Percentiles rank a stretch among this genome's conserved stretches.
Evolutionary conservation across 208 protist species (phyloP).

Genomic region (Crithidia sp.): DNA sequence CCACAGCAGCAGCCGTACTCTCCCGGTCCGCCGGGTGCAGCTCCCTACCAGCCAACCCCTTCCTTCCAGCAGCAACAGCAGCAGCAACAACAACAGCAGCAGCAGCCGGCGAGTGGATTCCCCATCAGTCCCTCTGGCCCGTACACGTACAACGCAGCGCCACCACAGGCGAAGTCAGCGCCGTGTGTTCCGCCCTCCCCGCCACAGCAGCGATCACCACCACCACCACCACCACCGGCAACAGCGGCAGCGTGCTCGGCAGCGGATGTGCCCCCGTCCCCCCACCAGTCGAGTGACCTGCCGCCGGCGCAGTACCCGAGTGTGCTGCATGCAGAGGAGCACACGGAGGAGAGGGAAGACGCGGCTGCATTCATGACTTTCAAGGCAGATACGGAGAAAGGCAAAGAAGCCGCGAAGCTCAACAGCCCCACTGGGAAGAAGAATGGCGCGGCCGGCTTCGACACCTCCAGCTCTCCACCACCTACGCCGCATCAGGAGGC

Average conservation of each 20-base stretch:
- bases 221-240: background rate
- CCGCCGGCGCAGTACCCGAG: conserved; percentile 3
- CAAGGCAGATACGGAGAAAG: background rate
- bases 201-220: background rate
- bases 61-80: background rate
- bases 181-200: background rate
- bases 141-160: conserved; percentile 22
- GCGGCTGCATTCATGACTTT: background rate
- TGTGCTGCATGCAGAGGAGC: background rate
- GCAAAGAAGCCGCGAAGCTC: background rate
- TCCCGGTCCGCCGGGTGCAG: background rate
- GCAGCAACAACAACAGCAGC: background rate
- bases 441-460: background rate
- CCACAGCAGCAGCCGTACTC: background rate
- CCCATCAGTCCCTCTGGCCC: background rate
- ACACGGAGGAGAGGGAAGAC: background rate
- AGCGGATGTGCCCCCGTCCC: background rate
- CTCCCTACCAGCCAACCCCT: background rate
- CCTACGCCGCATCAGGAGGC: background rate
- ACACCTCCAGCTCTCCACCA: background rate
- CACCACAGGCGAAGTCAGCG: background rate
- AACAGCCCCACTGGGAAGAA: background rate
- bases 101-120: conserved; percentile 13
- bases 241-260: background rate
- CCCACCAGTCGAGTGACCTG: background rate